phyloP scores from a whole-genome alignment of 345 rosid genomes.

The Acer campestre region DNA sequence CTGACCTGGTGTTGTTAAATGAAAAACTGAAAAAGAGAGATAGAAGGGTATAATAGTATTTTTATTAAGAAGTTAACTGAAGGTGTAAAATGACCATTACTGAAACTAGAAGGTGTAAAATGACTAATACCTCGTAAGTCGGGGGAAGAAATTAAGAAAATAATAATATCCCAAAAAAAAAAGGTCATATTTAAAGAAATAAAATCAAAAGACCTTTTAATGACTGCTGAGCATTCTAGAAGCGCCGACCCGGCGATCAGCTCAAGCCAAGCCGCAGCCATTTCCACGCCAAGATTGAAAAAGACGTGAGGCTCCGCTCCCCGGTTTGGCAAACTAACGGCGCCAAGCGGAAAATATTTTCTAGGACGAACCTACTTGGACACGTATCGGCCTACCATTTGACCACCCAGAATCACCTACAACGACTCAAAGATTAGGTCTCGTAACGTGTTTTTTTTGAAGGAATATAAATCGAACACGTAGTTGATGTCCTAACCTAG shows the following conservation, averaged over 20 bases:
- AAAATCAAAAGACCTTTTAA: no score
- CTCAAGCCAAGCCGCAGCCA: not conserved
- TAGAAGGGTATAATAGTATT: no score
- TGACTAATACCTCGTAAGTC: no score
- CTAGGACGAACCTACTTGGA: not conserved
- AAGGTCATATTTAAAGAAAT: no score
- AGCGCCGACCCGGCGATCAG: not conserved
- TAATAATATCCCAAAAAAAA: no score
- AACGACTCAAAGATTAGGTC: not conserved
- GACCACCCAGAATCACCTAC: conserved; percentile 10
- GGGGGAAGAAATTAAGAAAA: no score
- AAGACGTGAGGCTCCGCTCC: not conserved
- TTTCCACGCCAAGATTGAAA: not conserved
- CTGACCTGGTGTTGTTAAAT: no score
- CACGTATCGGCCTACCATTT: not conserved
- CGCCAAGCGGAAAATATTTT: not conserved
- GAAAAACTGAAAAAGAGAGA: no score
- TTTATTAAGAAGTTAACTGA: no score
- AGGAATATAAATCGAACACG: not conserved
- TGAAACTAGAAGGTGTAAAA: no score
- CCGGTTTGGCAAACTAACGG: conserved; percentile 13
- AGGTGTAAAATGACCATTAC: no score
- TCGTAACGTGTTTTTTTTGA: not conserved
- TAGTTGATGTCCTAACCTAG: not conserved
- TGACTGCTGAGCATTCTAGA: not conserved